Conservation (phyloP, 768 basidiomycete species). For the Hericium erinaceus region DNA sequence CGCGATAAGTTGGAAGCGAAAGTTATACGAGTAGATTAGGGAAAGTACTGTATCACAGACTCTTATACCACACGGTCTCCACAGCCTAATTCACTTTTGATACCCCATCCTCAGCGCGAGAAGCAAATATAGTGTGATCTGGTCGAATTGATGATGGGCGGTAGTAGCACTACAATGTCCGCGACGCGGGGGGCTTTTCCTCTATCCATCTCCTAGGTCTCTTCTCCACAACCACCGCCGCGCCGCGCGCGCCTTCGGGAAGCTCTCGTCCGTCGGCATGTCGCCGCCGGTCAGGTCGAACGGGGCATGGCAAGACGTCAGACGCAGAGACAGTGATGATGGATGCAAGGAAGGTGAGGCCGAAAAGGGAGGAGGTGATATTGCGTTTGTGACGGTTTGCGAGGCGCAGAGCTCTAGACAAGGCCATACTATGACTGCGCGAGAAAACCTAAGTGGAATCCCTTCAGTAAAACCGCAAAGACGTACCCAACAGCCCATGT, state of each 20-base stretch:
- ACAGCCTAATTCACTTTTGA: not conserved
- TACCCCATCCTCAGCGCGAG: not conserved
- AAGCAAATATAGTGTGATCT: not conserved
- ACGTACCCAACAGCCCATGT: conserved; percentile 1
- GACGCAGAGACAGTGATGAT: conserved; percentile 77
- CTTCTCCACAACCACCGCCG: conserved; percentile 40
- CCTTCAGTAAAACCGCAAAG: not conserved
- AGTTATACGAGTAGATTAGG: not conserved
- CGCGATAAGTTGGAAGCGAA: not conserved
- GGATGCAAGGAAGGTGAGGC: conserved; percentile 69
- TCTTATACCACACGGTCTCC: not conserved
- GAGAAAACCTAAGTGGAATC: not conserved
- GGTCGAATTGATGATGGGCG: not conserved
- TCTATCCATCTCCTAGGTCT: conserved; percentile 75
- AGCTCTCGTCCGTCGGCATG: conserved; percentile 43
- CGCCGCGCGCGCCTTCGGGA: conserved; percentile 13
- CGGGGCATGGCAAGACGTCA: conserved; percentile 72
- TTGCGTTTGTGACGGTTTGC: conserved; percentile 52
- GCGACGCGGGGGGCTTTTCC: conserved; percentile 35
- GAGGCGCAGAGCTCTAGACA: conserved; percentile 47
- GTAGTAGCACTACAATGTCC: not conserved
- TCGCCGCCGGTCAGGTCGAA: conserved; percentile 45
- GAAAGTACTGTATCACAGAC: not conserved
- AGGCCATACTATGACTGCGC: conserved; percentile 43
- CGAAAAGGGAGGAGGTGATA: conserved; percentile 72